Evolutionary conservation across 306 rosid genomes (phyloP).

Genomic region (Abrus pulchellus): DNA sequence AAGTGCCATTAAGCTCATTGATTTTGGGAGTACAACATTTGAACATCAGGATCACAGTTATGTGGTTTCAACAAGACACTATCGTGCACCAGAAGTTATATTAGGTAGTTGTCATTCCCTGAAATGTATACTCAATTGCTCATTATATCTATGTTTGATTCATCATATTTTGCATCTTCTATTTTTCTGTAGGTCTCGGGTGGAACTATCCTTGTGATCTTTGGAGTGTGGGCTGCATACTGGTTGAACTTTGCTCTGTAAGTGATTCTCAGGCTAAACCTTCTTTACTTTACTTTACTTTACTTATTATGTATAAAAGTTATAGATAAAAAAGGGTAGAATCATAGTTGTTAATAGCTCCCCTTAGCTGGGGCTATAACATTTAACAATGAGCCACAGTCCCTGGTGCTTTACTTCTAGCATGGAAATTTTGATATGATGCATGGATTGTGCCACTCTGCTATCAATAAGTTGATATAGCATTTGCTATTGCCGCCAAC

Average conservation of each 20-base stretch:
- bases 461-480: background rate
- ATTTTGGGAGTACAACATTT: slow-evolving; percentile 85
- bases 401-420: background rate
- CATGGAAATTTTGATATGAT: background rate
- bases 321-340: background rate
- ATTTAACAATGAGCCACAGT: background rate
- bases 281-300: background rate
- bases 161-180: slow-evolving; percentile 26
- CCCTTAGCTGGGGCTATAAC: background rate
- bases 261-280: slow-evolving; percentile 49
- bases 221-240: slow-evolving; percentile 91
- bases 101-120: slow-evolving; percentile 62
- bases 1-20: slow-evolving; percentile 84
- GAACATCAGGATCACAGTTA: slow-evolving; percentile 86
- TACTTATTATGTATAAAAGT: background rate
- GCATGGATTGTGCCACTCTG: background rate
- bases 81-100: slow-evolving; percentile 87
- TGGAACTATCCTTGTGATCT: slow-evolving; percentile 92
- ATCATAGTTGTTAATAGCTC: background rate
- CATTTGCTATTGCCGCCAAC: background rate
- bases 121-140: slow-evolving; percentile 12
- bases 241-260: slow-evolving; percentile 90
- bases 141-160: background rate
- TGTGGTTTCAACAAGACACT: slow-evolving; percentile 88
- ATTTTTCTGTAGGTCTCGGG: slow-evolving; percentile 77